Base-by-base conservation (phyloP, 1,284 basidiomycete species). In the Gomphus bonarii region DNA sequence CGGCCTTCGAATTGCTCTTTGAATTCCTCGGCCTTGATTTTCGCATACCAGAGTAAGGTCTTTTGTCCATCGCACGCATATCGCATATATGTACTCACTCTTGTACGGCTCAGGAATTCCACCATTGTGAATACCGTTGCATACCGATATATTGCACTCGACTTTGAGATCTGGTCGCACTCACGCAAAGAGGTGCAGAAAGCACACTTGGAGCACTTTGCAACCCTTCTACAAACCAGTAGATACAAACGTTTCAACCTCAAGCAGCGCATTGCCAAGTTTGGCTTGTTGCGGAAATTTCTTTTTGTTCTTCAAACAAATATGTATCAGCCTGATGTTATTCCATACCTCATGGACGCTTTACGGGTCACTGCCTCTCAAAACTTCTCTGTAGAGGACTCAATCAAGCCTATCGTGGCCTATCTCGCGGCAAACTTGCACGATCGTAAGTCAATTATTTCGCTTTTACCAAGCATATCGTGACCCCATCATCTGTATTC, bases 101-200 rank as follows among this genome's bases (percentile, higher is more conserved):
- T 61, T 60, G 40, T 61, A 57, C 36, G 50, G 43, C 38, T 18
- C 63, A 93, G 89, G 25, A 76, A 80, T 58, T 93, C 93, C 1
- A 88, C 85, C 0, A 77, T 97, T 30, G 79, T 84, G 53, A 97
- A 97, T 63, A 76, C 84, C 1, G 76, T 88, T 1, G 91, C 91
- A 2, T 97, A 95, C 66, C 80, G 82, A 48, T 79, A 86, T 1
- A 78, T 97, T 46, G 88, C 91, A 0, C 80, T 97, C 2, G 91
- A 97, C 65, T 91, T 97, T 63, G 85, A 92, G 59, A 80, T 97
- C 6, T 98, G 95, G 95, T 80, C 89, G 0, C 78, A 72, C 28
- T 84, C 90, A 0, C 72, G 75, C 1, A 65, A 71, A 3, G 84
- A 85, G 42, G 83, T 97, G 28, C 88, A 92, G 65, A 75, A 73